Conservation (phyloP, 2,329 filamentous ascomycete species). For the Trichoderma polysporum region DNA sequence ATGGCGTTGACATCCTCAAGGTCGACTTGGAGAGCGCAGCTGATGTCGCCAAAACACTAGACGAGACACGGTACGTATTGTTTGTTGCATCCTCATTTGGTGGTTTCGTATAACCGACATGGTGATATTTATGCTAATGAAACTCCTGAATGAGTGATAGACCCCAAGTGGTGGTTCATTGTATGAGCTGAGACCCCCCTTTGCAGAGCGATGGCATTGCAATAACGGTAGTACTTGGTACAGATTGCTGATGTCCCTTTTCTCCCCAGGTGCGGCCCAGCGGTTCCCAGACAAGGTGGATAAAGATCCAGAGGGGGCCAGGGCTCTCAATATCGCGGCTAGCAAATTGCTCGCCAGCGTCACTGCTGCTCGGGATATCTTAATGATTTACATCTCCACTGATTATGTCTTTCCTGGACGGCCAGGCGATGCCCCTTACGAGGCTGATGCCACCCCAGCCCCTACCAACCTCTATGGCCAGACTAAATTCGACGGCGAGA, state of each 20-base stretch:
- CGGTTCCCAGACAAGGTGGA: constrained; percentile 85
- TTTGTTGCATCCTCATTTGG: not conserved
- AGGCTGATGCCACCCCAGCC: constrained; percentile 57
- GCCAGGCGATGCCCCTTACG: constrained; percentile 81
- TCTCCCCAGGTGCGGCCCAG: constrained; percentile 72
- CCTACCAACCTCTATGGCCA: constrained; percentile 76
- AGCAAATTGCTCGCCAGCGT: constrained; percentile 64
- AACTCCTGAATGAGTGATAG: not conserved
- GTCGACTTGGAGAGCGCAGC: constrained; percentile 50
- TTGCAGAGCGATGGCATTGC: not conserved
- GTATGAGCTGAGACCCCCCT: constrained; percentile 8
- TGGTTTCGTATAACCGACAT: not conserved
- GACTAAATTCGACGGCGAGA: constrained; percentile 61
- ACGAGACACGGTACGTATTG: constrained; percentile 52
- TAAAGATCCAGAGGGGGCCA: constrained; percentile 72
- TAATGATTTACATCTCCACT: constrained; percentile 77
- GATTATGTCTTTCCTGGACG: constrained; percentile 77
- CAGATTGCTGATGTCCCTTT: constrained; percentile 22
- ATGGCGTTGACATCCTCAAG: constrained; percentile 65
- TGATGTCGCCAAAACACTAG: constrained; percentile 51
- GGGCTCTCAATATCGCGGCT: constrained; percentile 71
- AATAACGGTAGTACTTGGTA: not conserved
- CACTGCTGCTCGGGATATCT: constrained; percentile 59
- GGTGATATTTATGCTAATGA: not conserved
- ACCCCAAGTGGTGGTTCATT: constrained; percentile 21